These are phyloP conservation scores for Fusarium verrucosum DNA, from an alignment of 2,329 filamentous ascomycete species.

Conservation along the genomic window DNA sequence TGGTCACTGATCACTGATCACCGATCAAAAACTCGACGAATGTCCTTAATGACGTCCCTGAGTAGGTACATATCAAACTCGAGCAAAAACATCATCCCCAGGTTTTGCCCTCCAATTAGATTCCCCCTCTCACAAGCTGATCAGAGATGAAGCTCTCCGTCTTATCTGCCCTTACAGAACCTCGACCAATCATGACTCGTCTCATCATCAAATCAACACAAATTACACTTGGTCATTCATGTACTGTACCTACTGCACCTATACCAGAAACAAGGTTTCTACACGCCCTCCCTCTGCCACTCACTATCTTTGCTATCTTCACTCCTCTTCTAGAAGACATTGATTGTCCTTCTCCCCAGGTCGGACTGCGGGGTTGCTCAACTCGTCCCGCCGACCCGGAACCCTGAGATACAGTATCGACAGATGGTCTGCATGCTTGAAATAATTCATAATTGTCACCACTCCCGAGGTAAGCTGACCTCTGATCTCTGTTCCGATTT, in stretches of 20 bases:
- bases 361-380: slow-evolving; percentile 31
- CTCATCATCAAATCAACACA: slow-evolving; percentile 30
- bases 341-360: slow-evolving; percentile 27
- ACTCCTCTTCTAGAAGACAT: slow-evolving; percentile 41
- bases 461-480: slow-evolving; percentile 33
- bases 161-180: slow-evolving; percentile 35
- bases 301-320: slow-evolving; percentile 31
- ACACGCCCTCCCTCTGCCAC: slow-evolving; percentile 19
- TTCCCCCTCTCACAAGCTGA: slow-evolving; percentile 18
- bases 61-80: slow-evolving; percentile 1
- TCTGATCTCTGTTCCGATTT: slow-evolving; percentile 11
- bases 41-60: slow-evolving; percentile 9
- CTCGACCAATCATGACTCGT: slow-evolving; percentile 33
- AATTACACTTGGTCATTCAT: slow-evolving; percentile 40
- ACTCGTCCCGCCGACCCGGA: slow-evolving; percentile 40
- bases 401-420: slow-evolving; percentile 42
- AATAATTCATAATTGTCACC: slow-evolving; percentile 45
- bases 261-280: neutral
- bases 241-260: too few species aligned
- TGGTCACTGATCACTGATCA: neutral
- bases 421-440: slow-evolving; percentile 29
- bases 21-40: neutral
- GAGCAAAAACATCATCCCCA: slow-evolving; percentile 26
- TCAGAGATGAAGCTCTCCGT: slow-evolving; percentile 27
- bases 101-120: slow-evolving; percentile 30